These are phyloP conservation scores for Gastroboletus turbinatus DNA, from an alignment of 1,284 basidiomycete species.

Conservation along the genomic window DNA sequence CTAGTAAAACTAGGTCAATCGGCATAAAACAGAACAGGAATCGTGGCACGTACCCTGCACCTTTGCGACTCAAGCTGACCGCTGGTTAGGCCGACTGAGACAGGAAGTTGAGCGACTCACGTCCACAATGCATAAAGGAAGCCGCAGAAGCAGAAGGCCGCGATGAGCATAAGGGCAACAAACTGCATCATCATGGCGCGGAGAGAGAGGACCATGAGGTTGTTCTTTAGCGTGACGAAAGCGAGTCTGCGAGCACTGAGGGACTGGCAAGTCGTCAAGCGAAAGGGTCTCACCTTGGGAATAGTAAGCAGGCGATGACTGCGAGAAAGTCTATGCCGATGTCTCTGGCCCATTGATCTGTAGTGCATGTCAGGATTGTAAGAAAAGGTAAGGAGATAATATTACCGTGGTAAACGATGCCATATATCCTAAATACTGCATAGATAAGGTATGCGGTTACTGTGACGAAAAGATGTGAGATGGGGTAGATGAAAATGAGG, in stretches of 20 bases:
- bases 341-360: slow-evolving; percentile 60
- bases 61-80: slow-evolving; percentile 57
- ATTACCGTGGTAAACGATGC: slow-evolving; percentile 57
- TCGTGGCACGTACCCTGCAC: slow-evolving; percentile 33
- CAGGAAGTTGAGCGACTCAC: slow-evolving; percentile 44
- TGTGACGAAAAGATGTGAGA: slow-evolving; percentile 32
- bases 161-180: slow-evolving; percentile 79
- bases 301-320: slow-evolving; percentile 82
- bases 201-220: slow-evolving; percentile 77
- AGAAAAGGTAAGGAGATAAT: not conserved
- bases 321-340: slow-evolving; percentile 74
- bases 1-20: slow-evolving; percentile 10
- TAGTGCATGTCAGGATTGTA: slow-evolving; percentile 4
- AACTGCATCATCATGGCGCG: slow-evolving; percentile 84
- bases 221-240: slow-evolving; percentile 86
- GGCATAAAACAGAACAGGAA: not conserved
- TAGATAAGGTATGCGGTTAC: slow-evolving; percentile 81
- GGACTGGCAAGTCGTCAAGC: not conserved
- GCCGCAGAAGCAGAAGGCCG: slow-evolving; percentile 85
- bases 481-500: not conserved
- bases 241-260: slow-evolving; percentile 53
- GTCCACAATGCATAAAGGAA: slow-evolving; percentile 93
- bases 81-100: slow-evolving; percentile 5
- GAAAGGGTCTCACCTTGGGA: slow-evolving; percentile 60
- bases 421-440: slow-evolving; percentile 69